Evolutionary conservation across 176 grass and related monocot species (phyloP).

Genomic region (Avena sativa): DNA sequence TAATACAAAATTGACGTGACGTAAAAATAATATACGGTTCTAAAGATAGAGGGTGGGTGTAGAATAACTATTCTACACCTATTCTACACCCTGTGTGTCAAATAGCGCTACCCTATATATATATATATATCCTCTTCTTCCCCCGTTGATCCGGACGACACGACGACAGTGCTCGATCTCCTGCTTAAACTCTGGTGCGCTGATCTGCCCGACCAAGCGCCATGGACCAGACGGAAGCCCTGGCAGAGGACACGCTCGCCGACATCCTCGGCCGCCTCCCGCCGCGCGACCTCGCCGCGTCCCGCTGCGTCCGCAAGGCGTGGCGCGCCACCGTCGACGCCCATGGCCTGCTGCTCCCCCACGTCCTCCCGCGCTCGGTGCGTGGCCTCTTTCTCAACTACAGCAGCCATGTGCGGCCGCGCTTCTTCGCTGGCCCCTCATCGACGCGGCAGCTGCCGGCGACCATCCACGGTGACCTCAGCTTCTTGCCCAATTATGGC

Average conservation of each 20-base stretch:
- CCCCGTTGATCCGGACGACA: too few relatives aligned
- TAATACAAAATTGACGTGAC: too few relatives aligned
- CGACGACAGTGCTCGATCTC: too few relatives aligned
- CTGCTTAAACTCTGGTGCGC: too few relatives aligned
- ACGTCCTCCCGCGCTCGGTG: neutral
- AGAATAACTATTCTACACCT: too few relatives aligned
- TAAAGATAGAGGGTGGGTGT: too few relatives aligned
- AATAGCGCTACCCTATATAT: too few relatives aligned
- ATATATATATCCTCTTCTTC: too few relatives aligned
- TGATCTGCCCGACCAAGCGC: neutral
- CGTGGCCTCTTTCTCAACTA: neutral
- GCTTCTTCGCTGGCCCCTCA: constrained; percentile 9
- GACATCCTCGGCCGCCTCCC: neutral
- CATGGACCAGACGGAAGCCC: neutral
- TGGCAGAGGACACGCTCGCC: neutral
- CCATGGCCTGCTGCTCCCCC: neutral
- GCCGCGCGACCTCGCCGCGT: neutral
- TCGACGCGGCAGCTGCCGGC: too few relatives aligned
- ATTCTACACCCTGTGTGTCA: too few relatives aligned
- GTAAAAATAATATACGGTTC: too few relatives aligned
- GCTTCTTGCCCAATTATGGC: neutral
- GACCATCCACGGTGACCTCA: neutral
- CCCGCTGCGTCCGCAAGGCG: neutral
- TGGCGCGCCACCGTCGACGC: neutral
- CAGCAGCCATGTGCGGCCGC: neutral